Percentiles rank a stretch among this genome's conserved stretches.
phyloP scores from a whole-genome alignment of 129 eudicot genomes.

The Deinandra increscens region DNA sequence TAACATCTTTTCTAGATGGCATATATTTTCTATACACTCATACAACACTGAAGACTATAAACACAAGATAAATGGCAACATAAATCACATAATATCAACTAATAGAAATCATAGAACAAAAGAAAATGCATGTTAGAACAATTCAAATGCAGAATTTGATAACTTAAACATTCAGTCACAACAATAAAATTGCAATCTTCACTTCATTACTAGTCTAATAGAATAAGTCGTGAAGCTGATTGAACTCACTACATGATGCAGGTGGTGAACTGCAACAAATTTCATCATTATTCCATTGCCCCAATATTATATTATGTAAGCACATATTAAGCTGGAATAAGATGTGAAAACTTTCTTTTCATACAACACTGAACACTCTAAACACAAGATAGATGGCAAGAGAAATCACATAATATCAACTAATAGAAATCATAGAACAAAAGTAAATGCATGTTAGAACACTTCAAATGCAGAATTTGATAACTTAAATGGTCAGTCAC shows the following conservation, averaged over 20 bases:
- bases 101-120: not conserved
- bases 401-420: not conserved
- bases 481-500: not conserved
- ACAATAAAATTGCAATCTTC: not conserved
- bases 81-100: not conserved
- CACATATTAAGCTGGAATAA: not conserved
- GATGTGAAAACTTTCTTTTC: not conserved
- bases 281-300: not conserved
- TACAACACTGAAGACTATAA: not conserved
- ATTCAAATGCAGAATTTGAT: not conserved
- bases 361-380: not conserved
- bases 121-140: not conserved
- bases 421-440: not conserved
- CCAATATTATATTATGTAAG: not conserved
- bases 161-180: not conserved
- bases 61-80: not conserved
- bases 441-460: not conserved
- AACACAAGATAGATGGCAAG: not conserved
- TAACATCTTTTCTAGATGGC: not conserved
- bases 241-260: not conserved
- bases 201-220: not conserved
- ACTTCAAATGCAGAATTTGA: not conserved
- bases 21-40: not conserved
- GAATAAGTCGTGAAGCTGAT: not conserved
- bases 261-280: not conserved